phyloP scores from a whole-genome alignment of 2,329 filamentous ascomycete genomes.

The Aphanoascus verrucosus region DNA sequence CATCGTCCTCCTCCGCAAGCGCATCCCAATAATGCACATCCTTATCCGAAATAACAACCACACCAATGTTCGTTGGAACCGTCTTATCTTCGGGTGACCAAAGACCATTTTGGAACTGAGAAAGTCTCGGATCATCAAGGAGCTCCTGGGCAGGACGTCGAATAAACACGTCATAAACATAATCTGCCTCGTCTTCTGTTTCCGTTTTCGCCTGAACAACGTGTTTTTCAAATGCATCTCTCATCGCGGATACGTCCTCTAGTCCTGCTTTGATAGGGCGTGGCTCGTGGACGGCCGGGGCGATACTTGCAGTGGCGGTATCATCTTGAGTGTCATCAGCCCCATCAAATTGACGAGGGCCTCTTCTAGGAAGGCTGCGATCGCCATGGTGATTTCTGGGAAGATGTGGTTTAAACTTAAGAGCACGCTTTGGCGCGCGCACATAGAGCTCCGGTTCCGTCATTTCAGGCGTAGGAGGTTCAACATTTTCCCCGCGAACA shows the following conservation, averaged over 20 bases:
- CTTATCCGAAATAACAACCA: constrained; percentile 34
- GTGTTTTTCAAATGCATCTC: constrained; percentile 6
- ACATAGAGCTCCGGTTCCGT: constrained; percentile 4
- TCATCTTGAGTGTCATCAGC: not conserved
- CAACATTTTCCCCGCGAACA: constrained; percentile 24
- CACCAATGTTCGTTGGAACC: constrained; percentile 29
- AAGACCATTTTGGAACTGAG: constrained; percentile 11
- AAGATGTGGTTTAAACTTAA: constrained; percentile 30
- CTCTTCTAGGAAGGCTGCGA: not conserved
- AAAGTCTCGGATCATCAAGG: constrained; percentile 11
- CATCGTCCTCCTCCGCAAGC: constrained; percentile 43
- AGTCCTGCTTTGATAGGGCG: not conserved
- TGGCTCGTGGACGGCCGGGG: not conserved
- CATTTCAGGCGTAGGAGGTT: constrained; percentile 15
- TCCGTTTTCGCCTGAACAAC: constrained; percentile 1
- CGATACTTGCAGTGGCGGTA: too few species aligned
- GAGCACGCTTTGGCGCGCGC: constrained; percentile 20
- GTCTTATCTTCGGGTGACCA: constrained; percentile 8
- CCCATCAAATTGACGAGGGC: not conserved
- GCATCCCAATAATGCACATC: constrained; percentile 47
- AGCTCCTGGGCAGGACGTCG: constrained; percentile 36
- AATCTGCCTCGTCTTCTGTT: constrained; percentile 39
- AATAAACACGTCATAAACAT: constrained; percentile 53
- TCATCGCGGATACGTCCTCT: constrained; percentile 5
- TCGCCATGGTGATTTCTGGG: constrained; percentile 17